Percentiles rank a stretch among this genome's conserved stretches.
Evolutionary conservation across 1,139 yeast species (phyloP).

Genomic region (Blastobotrys illinoisensis): DNA sequence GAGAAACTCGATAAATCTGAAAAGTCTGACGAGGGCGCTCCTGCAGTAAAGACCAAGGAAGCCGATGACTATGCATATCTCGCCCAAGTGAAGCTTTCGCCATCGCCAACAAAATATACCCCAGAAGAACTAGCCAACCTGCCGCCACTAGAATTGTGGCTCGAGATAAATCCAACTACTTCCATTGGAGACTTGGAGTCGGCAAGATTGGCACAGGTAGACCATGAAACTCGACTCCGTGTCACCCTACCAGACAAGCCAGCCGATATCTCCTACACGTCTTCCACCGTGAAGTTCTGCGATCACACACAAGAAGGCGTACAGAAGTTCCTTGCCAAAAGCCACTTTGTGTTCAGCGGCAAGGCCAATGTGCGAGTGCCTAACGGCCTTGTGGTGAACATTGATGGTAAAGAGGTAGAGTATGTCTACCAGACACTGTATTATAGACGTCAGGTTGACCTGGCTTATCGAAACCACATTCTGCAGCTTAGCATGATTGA

Average conservation of each 20-base stretch:
- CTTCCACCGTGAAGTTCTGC: conserved; percentile 35
- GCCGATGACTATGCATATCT: conserved; percentile 37
- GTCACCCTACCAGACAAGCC: conserved; percentile 39
- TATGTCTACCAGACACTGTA: conserved; percentile 43
- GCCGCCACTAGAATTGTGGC: conserved; percentile 55
- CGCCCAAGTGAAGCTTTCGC: conserved; percentile 47
- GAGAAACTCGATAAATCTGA: conserved; percentile 5
- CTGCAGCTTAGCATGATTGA: conserved; percentile 48
- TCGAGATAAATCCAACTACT: conserved; percentile 39
- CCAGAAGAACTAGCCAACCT: conserved; percentile 27
- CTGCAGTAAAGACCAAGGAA: conserved; percentile 7
- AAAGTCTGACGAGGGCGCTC: conserved; percentile 7
- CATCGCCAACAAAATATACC: conserved; percentile 36
- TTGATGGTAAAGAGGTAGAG: conserved; percentile 35
- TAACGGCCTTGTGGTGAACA: conserved; percentile 36
- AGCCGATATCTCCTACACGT: conserved; percentile 44
- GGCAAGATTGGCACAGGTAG: conserved; percentile 43
- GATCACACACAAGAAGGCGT: conserved; percentile 33
- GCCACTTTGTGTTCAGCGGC: conserved; percentile 42
- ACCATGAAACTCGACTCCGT: conserved; percentile 41
- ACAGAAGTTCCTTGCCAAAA: conserved; percentile 37
- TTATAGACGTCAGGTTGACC: conserved; percentile 43
- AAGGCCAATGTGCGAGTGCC: conserved; percentile 35
- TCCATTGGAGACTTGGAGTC: conserved; percentile 38
- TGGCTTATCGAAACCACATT: conserved; percentile 34